Evolutionary conservation across 2,329 filamentous ascomycete species (phyloP).

Genomic region (Botrytis pseudocinerea): DNA sequence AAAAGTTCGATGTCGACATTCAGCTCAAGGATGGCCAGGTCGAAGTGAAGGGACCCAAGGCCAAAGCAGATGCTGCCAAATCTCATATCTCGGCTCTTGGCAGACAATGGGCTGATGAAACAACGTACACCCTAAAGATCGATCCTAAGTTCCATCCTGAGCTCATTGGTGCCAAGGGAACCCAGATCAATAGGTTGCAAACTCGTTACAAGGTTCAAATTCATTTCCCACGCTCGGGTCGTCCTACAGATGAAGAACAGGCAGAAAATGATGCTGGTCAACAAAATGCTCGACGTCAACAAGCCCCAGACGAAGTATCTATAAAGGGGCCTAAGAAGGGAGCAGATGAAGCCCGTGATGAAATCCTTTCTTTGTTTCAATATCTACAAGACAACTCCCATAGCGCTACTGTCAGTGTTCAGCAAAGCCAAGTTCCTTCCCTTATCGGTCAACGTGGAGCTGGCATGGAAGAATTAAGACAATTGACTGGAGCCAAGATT

Average conservation of each 20-base stretch:
- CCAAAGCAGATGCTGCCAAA: slow-evolving; percentile 87
- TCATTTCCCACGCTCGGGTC: slow-evolving; percentile 77
- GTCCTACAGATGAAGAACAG: slow-evolving; percentile 68
- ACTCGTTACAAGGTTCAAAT: slow-evolving; percentile 91
- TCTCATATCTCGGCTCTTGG: slow-evolving; percentile 76
- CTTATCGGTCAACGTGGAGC: slow-evolving; percentile 88
- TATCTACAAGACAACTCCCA: slow-evolving; percentile 88
- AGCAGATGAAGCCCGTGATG: slow-evolving; percentile 86
- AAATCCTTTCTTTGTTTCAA: slow-evolving; percentile 84
- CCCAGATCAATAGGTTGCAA: slow-evolving; percentile 88
- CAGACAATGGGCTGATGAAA: slow-evolving; percentile 87
- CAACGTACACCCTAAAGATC: slow-evolving; percentile 82
- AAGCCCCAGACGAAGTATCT: slow-evolving; percentile 83
- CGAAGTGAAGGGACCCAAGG: slow-evolving; percentile 91
- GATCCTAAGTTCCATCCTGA: slow-evolving; percentile 93
- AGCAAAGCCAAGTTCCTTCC: slow-evolving; percentile 89
- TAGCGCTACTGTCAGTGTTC: slow-evolving; percentile 76
- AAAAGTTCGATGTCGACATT: slow-evolving; percentile 71
- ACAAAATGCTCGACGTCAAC: slow-evolving; percentile 65
- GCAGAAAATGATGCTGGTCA: slow-evolving; percentile 68
- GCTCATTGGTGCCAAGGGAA: slow-evolving; percentile 84
- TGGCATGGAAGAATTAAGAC: slow-evolving; percentile 86
- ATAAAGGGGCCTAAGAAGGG: slow-evolving; percentile 91
- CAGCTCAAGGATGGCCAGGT: slow-evolving; percentile 94
- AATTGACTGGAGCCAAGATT: slow-evolving; percentile 82